Evolutionary conservation across 805 yeast species (phyloP).

Genomic region (Wickerhamomyces hampshirensis): DNA sequence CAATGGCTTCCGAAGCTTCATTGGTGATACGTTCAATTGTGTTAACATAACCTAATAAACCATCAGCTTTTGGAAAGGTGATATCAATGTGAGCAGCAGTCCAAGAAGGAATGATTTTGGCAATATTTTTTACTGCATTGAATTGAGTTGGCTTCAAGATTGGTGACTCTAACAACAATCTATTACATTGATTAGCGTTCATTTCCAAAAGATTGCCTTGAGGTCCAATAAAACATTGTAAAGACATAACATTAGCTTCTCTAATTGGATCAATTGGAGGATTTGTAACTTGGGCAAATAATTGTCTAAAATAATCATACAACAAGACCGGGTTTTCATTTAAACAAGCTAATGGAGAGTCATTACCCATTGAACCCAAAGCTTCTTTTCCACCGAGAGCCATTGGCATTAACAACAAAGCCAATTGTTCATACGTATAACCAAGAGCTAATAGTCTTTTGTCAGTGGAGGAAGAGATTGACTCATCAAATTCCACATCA

Average conservation of each 20-base stretch:
- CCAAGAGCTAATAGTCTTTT: conserved; percentile 84
- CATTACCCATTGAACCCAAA: conserved; percentile 98
- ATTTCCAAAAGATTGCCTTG: conserved; percentile 94
- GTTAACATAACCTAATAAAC: conserved; percentile 77
- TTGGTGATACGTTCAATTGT: conserved; percentile 84
- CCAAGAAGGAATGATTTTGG: conserved; percentile 82
- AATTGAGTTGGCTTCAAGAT: conserved; percentile 71
- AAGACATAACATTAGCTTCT: conserved; percentile 94
- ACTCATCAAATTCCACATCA: conserved; percentile 24
- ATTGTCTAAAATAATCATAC: conserved; percentile 91
- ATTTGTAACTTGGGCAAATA: conserved; percentile 97
- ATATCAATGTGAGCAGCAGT: conserved; percentile 77
- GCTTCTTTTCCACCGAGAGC: conserved; percentile 90
- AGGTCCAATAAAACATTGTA: conserved; percentile 97
- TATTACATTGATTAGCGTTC: conserved; percentile 87
- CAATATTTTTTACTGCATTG: conserved; percentile 66
- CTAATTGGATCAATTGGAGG: conserved; percentile 99
- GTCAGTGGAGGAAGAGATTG: conserved; percentile 57
- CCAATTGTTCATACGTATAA: conserved; percentile 89
- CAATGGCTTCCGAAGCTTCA: conserved; percentile 82
- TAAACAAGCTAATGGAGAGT: conserved; percentile 90
- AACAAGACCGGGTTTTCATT: conserved; percentile 87
- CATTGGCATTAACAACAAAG: conserved; percentile 86
- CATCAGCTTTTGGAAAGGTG: conserved; percentile 80
- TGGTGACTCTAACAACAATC: conserved; percentile 80